Conservation (phyloP, 2,329 filamentous ascomycete genomes). For the Aspergillus sp. region DNA sequence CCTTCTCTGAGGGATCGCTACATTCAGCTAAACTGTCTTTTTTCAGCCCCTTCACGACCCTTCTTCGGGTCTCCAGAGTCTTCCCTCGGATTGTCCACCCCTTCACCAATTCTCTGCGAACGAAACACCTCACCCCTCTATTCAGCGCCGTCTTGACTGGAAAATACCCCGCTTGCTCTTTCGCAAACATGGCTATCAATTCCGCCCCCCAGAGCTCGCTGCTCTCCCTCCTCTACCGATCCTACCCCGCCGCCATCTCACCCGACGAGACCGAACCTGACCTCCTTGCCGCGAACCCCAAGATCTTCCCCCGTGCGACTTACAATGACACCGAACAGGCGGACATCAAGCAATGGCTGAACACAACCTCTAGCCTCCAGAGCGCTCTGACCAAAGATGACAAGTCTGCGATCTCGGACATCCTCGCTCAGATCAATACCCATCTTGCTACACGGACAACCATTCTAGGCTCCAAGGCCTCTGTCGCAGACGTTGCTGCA, state of each 20-base stretch:
- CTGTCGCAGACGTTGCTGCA: conserved; percentile 78
- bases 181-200: conserved; percentile 28
- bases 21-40: conserved; percentile 18
- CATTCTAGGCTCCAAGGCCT: conserved; percentile 84
- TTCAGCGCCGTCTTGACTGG: conserved; percentile 23
- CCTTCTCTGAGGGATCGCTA: conserved; percentile 16
- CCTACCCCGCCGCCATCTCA: conserved; percentile 42
- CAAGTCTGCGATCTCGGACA: conserved; percentile 56
- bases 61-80: conserved; percentile 19
- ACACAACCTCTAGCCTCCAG: conserved; percentile 70
- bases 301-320: conserved; percentile 67
- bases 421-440: conserved; percentile 77
- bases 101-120: conserved; percentile 5
- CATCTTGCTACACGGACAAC: conserved; percentile 88
- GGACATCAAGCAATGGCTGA: conserved; percentile 87
- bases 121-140: conserved; percentile 24
- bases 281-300: conserved; percentile 50
- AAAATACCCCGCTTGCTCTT: conserved; percentile 15
- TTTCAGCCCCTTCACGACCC: conserved; percentile 15
- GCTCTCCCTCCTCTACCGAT: conserved; percentile 46
- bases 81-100: conserved; percentile 18
- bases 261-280: conserved; percentile 43
- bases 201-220: conserved; percentile 42
- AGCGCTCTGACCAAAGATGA: conserved; percentile 51
- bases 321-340: conserved; percentile 79